These are phyloP conservation scores for Albatrellus ellisii DNA, from an alignment of 768 basidiomycete genomes.

Conservation along the genomic window DNA sequence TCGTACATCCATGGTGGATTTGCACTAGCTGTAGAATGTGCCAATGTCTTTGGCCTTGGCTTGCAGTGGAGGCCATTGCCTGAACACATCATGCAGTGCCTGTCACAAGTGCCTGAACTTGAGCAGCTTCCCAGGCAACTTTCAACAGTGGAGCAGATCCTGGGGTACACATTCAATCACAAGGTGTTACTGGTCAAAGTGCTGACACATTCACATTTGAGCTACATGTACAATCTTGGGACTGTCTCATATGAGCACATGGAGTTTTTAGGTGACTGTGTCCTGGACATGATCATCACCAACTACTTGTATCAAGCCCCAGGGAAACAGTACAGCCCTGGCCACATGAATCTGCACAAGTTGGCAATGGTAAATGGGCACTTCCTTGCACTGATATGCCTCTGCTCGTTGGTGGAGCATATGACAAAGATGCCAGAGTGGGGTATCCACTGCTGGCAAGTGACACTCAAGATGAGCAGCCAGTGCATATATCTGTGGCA, in stretches of 20 bases:
- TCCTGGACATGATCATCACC: constrained; percentile 65
- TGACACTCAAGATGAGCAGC: too few species aligned
- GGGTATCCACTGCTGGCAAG: too few species aligned
- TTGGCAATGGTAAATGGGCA: constrained; percentile 63
- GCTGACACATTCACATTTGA: constrained; percentile 60
- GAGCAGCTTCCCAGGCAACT: constrained; percentile 37
- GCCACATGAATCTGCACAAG: constrained; percentile 55
- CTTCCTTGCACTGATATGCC: constrained; percentile 55
- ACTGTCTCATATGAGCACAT: constrained; percentile 67
- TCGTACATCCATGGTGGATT: constrained; percentile 58
- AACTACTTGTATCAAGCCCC: constrained; percentile 53
- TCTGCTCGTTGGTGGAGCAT: constrained; percentile 29
- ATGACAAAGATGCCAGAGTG: constrained; percentile 38
- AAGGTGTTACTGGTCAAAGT: constrained; percentile 61
- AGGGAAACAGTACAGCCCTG: constrained; percentile 53
- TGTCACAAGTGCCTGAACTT: constrained; percentile 25
- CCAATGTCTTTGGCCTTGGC: constrained; percentile 45
- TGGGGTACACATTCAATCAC: constrained; percentile 51
- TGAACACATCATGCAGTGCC: constrained; percentile 31
- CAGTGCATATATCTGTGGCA: constrained; percentile 48
- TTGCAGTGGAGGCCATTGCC: constrained; percentile 42
- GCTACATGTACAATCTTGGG: constrained; percentile 43
- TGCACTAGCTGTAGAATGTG: constrained; percentile 44
- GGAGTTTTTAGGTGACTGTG: constrained; percentile 67
- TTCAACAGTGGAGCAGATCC: constrained; percentile 43